These are phyloP conservation scores for Agrocybe praecox DNA, from an alignment of 768 basidiomycete genomes.

Conservation along the genomic window DNA sequence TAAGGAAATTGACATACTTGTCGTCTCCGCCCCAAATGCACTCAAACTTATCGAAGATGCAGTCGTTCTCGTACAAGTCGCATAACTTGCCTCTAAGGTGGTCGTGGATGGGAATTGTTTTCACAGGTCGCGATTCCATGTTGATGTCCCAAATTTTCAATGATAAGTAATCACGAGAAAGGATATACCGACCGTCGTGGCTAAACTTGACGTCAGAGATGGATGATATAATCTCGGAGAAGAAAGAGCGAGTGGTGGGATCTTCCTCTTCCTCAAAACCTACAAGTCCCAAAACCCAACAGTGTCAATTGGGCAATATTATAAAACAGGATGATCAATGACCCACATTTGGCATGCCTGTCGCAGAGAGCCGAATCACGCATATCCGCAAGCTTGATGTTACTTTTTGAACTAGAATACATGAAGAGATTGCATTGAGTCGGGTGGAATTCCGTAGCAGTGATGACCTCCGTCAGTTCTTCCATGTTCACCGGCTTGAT, in stretches of 20 bases:
- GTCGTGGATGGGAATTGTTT: slow-evolving; percentile 98
- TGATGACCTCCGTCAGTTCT: slow-evolving; percentile 98
- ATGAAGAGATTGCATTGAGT: slow-evolving; percentile 97
- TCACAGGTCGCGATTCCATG: slow-evolving; percentile 95
- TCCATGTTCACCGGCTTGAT: slow-evolving; percentile 99
- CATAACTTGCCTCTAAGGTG: slow-evolving; percentile 97
- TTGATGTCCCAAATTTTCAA: slow-evolving; percentile 99
- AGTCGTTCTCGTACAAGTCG: slow-evolving; percentile 99
- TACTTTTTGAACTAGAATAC: slow-evolving; percentile 99
- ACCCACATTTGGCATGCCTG: slow-evolving; percentile 91
- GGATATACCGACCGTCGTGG: slow-evolving; percentile 94
- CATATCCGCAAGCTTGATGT: slow-evolving; percentile 99
- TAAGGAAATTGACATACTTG: slow-evolving; percentile 59
- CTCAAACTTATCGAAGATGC: slow-evolving; percentile 99
- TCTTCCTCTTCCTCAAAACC: slow-evolving; percentile 99
- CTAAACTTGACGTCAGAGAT: slow-evolving; percentile 99
- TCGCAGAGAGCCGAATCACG: slow-evolving; percentile 97
- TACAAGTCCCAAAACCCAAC: slow-evolving; percentile 30
- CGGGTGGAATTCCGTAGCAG: slow-evolving; percentile 99
- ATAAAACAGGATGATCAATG: slow-evolving; percentile 1
- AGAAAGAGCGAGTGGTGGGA: slow-evolving; percentile 96
- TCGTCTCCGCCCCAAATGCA: slow-evolving; percentile 98
- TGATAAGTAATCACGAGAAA: slow-evolving; percentile 95
- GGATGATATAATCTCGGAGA: slow-evolving; percentile 99
- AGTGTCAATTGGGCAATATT: slow-evolving; percentile 14